Evolutionary conservation across 768 basidiomycete genomes (phyloP).

Genomic region (Lentinula boryana): DNA sequence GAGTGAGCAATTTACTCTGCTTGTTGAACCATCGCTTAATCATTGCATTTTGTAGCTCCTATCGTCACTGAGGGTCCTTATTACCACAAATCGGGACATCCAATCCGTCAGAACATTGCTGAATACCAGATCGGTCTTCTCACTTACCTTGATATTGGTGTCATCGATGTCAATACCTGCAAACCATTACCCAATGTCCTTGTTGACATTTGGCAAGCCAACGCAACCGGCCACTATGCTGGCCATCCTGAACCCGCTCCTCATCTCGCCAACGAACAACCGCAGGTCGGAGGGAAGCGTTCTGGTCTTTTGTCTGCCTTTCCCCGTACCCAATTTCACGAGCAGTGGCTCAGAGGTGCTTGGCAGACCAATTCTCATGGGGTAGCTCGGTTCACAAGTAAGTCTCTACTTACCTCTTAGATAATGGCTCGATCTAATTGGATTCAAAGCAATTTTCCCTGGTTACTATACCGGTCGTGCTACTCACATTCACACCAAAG

Average conservation of each 20-base stretch:
- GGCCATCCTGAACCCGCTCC: slow-evolving; percentile 44
- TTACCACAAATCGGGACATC: slow-evolving; percentile 43
- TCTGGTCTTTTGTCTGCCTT: slow-evolving; percentile 36
- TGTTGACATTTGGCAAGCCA: slow-evolving; percentile 57
- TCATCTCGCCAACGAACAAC: slow-evolving; percentile 35
- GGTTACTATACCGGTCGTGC: slow-evolving; percentile 55
- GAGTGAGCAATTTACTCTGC: slow-evolving; percentile 12
- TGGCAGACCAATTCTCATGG: slow-evolving; percentile 50
- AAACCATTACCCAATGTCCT: slow-evolving; percentile 47
- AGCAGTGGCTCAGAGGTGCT: slow-evolving; percentile 47
- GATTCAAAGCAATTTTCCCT: slow-evolving; percentile 41
- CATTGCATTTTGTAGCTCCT: slow-evolving; percentile 22
- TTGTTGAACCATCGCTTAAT: no score
- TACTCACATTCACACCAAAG: slow-evolving; percentile 50
- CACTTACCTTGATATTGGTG: slow-evolving; percentile 43
- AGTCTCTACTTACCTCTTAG: slow-evolving; percentile 10
- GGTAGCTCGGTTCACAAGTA: slow-evolving; percentile 49
- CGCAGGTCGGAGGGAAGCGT: slow-evolving; percentile 40
- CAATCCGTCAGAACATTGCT: slow-evolving; percentile 48
- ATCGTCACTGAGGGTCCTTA: slow-evolving; percentile 52
- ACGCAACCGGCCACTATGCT: slow-evolving; percentile 50
- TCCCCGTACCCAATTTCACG: slow-evolving; percentile 34
- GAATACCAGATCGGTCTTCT: slow-evolving; percentile 46
- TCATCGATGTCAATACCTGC: slow-evolving; percentile 54
- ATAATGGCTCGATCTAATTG: background rate